A percentile compares a stretch with the other conserved stretches of the same genome.
Conservation (phyloP, 2,329 filamentous ascomycete genomes). For the Beauveria rudraprayagi region DNA sequence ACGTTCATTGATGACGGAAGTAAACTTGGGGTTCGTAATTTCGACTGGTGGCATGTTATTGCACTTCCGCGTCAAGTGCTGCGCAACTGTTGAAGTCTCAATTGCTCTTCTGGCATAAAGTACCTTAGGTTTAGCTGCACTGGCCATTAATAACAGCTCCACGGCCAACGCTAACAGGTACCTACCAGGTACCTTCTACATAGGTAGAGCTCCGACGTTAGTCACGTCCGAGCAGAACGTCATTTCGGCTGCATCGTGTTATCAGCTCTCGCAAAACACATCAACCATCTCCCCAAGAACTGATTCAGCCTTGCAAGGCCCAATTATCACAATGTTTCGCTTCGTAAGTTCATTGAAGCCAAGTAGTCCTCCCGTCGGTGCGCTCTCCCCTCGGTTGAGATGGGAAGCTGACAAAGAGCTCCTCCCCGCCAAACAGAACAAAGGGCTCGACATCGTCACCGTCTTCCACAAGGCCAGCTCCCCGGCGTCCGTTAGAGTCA, state of each 20-base stretch:
- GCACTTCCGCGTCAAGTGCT: no score
- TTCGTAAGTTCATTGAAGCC: slow-evolving; percentile 30
- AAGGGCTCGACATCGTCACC: slow-evolving; percentile 83
- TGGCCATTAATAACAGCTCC: no score
- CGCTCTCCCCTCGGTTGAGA: neutral
- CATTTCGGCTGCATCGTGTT: neutral
- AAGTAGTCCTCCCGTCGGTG: neutral
- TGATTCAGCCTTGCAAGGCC: neutral
- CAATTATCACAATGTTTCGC: slow-evolving; percentile 33
- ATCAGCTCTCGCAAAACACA: neutral
- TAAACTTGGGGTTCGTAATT: no score
- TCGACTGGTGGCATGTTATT: no score
- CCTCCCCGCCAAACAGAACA: slow-evolving; percentile 44
- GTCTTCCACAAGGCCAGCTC: slow-evolving; percentile 84
- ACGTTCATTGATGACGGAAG: no score
- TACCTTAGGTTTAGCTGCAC: no score
- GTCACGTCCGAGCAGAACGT: neutral
- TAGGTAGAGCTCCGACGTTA: neutral
- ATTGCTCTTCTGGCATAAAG: no score
- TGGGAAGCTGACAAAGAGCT: neutral
- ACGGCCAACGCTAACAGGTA: neutral
- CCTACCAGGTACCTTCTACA: no score
- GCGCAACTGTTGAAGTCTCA: no score
- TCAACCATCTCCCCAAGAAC: neutral
- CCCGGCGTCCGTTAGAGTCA: slow-evolving; percentile 63